phyloP scores from a whole-genome alignment of 108 stramenopile genomes.

The Asterionellopsis glacialis region DNA sequence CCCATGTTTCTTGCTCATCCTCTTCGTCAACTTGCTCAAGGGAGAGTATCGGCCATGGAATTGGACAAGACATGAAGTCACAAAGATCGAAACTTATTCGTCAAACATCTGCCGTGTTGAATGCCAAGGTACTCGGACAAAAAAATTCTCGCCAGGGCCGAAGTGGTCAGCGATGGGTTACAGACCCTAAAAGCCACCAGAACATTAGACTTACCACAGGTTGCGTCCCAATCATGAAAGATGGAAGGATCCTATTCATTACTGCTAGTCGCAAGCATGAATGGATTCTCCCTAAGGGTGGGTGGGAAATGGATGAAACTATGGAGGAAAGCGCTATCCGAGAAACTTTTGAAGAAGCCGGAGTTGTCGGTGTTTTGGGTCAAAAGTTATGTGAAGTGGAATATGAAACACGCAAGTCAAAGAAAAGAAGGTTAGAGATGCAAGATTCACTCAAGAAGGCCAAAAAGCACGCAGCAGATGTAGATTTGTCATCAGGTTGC shows the following conservation, averaged over 20 bases:
- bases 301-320: conserved; percentile 91
- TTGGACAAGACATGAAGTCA: neutral
- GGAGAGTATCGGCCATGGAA: neutral
- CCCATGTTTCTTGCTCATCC: neutral
- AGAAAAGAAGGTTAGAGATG: conserved; percentile 50
- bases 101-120: neutral
- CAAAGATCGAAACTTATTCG: too few relatives aligned
- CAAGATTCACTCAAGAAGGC: conserved; percentile 15
- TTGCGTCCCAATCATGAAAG: conserved; percentile 63
- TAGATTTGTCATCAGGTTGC: neutral
- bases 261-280: conserved; percentile 70
- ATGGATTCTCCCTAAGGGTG: conserved; percentile 96
- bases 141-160: conserved; percentile 60
- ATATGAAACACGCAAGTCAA: conserved; percentile 79
- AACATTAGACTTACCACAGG: conserved; percentile 67
- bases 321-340: conserved; percentile 83
- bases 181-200: conserved; percentile 34
- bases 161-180: conserved; percentile 55
- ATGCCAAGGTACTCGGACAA: conserved; percentile 1
- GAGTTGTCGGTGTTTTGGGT: conserved; percentile 73
- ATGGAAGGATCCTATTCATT: conserved; percentile 74
- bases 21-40: neutral
- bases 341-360: conserved; percentile 90
- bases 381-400: conserved; percentile 57
- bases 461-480: neutral